These are phyloP conservation scores for Citeromyces hawaiiensis DNA, from an alignment of 1,139 yeast species.

Conservation along the genomic window DNA sequence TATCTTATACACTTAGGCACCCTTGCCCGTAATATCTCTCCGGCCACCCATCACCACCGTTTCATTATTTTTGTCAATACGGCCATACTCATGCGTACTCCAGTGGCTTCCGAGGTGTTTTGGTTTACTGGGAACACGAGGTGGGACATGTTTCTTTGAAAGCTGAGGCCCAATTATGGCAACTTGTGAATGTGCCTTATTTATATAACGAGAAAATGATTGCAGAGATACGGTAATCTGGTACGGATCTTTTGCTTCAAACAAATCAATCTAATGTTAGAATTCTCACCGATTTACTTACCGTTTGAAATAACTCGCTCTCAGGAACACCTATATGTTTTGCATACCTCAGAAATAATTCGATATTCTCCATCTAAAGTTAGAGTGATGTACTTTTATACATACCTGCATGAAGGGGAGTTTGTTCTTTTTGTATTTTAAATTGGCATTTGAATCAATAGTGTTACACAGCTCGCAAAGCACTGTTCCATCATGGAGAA, in stretches of 20 bases:
- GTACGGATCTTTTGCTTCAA: slow-evolving; percentile 62
- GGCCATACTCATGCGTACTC: slow-evolving; percentile 48
- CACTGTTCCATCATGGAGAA: slow-evolving; percentile 52
- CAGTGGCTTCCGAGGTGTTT: slow-evolving; percentile 22
- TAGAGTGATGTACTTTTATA: neutral
- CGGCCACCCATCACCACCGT: slow-evolving; percentile 35
- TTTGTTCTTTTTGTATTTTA: slow-evolving; percentile 46
- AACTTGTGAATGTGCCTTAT: slow-evolving; percentile 26
- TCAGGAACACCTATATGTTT: slow-evolving; percentile 60
- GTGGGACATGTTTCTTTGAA: slow-evolving; percentile 20
- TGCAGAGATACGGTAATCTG: slow-evolving; percentile 64
- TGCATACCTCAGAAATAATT: slow-evolving; percentile 52
- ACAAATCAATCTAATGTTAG: slow-evolving; percentile 38
- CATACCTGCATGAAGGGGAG: slow-evolving; percentile 64
- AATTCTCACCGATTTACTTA: neutral
- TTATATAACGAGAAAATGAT: slow-evolving; percentile 55
- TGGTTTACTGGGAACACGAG: slow-evolving; percentile 24
- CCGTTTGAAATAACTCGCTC: slow-evolving; percentile 72
- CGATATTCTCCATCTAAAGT: slow-evolving; percentile 64
- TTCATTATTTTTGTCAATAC: slow-evolving; percentile 36
- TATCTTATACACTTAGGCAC: slow-evolving; percentile 4
- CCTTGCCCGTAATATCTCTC: slow-evolving; percentile 22
- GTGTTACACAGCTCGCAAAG: slow-evolving; percentile 36
- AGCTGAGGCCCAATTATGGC: slow-evolving; percentile 39
- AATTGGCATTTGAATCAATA: slow-evolving; percentile 20